These are phyloP conservation scores for Pistacia atlantica DNA, from an alignment of 345 rosid species.

Conservation along the genomic window DNA sequence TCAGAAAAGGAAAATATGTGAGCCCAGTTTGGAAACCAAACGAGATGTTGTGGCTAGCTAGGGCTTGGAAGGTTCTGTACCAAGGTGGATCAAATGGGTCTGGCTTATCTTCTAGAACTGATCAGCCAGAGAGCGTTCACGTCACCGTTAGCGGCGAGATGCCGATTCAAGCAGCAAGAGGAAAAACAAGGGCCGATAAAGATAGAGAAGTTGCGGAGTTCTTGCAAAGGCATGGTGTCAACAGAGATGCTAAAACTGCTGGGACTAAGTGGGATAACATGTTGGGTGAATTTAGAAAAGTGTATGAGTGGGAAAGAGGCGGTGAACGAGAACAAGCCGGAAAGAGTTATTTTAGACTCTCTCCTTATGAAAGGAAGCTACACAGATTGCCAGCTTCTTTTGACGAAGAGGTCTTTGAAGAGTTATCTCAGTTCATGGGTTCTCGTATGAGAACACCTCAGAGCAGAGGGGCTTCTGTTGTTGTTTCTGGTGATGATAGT, in stretches of 20 bases:
- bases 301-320: slow-evolving; percentile 92
- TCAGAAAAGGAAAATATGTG: slow-evolving; percentile 89
- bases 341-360: slow-evolving; percentile 93
- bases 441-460: slow-evolving; percentile 69
- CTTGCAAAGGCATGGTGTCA: slow-evolving; percentile 73
- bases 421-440: slow-evolving; percentile 91
- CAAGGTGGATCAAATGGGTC: slow-evolving; percentile 50
- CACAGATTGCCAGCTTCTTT: slow-evolving; percentile 94
- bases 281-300: slow-evolving; percentile 97
- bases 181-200: slow-evolving; percentile 92
- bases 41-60: slow-evolving; percentile 96
- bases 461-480: slow-evolving; percentile 33
- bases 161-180: slow-evolving; percentile 43
- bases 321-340: slow-evolving; percentile 72
- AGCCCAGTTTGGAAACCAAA: slow-evolving; percentile 99
- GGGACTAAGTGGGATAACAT: slow-evolving; percentile 99
- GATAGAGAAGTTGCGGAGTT: slow-evolving; percentile 95
- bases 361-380: slow-evolving; percentile 87
- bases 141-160: slow-evolving; percentile 32
- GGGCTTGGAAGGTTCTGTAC: slow-evolving; percentile 92
- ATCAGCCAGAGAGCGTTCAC: slow-evolving; percentile 26
- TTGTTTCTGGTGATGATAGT: slow-evolving; percentile 32
- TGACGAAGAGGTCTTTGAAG: slow-evolving; percentile 94
- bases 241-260: slow-evolving; percentile 89
- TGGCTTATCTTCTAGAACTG: slow-evolving; percentile 38